phyloP scores from a whole-genome alignment of 352 stramenopile species.

The Thalassiosira hispida region DNA sequence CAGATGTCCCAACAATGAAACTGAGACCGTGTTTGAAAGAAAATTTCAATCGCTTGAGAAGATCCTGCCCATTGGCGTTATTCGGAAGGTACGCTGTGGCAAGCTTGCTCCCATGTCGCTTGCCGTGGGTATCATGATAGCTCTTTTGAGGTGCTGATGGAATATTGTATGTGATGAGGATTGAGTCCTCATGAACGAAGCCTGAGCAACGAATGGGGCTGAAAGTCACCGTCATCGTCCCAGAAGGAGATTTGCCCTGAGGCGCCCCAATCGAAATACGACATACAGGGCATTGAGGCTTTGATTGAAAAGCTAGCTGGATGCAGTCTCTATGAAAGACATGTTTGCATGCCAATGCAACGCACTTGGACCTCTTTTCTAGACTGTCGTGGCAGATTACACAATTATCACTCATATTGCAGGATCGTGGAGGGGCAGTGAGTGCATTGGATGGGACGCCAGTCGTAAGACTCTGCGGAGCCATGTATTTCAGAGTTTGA shows the following conservation, averaged over 20 bases:
- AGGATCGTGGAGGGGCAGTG: conserved; percentile 1
- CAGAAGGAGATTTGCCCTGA: conserved; percentile 14
- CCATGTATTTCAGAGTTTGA: conserved; percentile 12
- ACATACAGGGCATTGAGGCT: conserved; percentile 4
- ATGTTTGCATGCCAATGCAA: conserved; percentile 14
- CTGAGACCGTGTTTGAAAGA: conserved; percentile 62
- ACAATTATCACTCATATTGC: conserved; percentile 31
- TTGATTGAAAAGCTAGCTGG: background rate
- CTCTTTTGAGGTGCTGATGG: conserved; percentile 34
- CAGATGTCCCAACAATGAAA: conserved; percentile 55
- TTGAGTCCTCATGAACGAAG: conserved; percentile 20
- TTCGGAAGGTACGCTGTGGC: conserved; percentile 57
- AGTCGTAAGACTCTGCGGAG: conserved; percentile 3
- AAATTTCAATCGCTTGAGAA: conserved; percentile 64
- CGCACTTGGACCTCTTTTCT: background rate
- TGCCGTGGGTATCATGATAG: conserved; percentile 56
- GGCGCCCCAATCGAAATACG: conserved; percentile 1
- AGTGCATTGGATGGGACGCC: conserved; percentile 17
- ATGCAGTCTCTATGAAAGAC: conserved; percentile 8
- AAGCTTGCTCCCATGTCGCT: conserved; percentile 33
- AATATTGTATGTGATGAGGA: conserved; percentile 60
- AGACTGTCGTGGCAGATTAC: conserved; percentile 10
- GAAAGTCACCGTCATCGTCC: conserved; percentile 10
- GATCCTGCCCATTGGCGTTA: conserved; percentile 47
- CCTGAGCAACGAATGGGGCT: conserved; percentile 15